Evolutionary conservation across 352 stramenopile species (phyloP).

Genomic region (Globisporangium paroecandrum): DNA sequence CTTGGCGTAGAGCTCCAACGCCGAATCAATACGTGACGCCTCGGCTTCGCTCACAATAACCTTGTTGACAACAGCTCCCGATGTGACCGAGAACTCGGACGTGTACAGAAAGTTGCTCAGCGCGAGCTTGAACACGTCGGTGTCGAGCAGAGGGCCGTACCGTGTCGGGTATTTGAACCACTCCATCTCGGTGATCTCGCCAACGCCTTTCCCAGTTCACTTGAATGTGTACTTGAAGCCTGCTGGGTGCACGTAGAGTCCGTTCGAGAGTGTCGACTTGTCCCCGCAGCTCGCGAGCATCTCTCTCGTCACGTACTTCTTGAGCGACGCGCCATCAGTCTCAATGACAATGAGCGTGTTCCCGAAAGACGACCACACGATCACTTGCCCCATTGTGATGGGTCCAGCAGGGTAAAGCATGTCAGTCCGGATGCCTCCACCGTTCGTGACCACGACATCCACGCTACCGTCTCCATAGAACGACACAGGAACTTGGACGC

Average conservation of each 20-base stretch:
- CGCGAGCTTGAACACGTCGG: conserved; percentile 8
- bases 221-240: conserved; percentile 43
- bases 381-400: conserved; percentile 21
- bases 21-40: conserved; percentile 23
- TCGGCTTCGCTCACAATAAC: conserved; percentile 63
- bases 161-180: conserved; percentile 29
- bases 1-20: conserved; percentile 1
- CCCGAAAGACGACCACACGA: conserved; percentile 25
- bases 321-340: conserved; percentile 35
- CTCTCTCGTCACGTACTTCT: conserved; percentile 36
- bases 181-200: conserved; percentile 32
- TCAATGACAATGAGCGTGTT: conserved; percentile 21
- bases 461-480: conserved; percentile 17
- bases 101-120: conserved; percentile 35
- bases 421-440: conserved; percentile 24
- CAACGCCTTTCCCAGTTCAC: conserved; percentile 24
- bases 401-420: conserved; percentile 16
- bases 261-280: conserved; percentile 28
- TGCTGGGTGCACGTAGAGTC: conserved; percentile 34
- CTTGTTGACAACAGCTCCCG: conserved; percentile 7
- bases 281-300: conserved; percentile 28
- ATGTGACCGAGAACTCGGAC: conserved; percentile 21
- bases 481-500: conserved; percentile 49
- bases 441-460: conserved; percentile 21
- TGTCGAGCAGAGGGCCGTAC: conserved; percentile 11